Evolutionary conservation across 1,139 yeast genomes (phyloP).

Genomic region (Scheffersomyces insectosa): DNA sequence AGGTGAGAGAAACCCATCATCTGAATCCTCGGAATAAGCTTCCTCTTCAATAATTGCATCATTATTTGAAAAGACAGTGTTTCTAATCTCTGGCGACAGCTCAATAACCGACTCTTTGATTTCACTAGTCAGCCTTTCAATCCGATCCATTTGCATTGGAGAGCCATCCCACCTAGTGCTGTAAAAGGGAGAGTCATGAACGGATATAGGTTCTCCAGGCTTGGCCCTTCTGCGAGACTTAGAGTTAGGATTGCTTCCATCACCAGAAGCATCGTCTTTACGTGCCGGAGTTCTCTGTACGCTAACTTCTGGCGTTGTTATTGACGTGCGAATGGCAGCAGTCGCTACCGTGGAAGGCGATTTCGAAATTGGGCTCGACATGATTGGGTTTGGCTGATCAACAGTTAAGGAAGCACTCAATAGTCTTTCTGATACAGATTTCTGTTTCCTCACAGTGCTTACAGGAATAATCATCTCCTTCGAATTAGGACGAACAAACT

Average conservation of each 20-base stretch:
- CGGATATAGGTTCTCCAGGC: constrained; percentile 40
- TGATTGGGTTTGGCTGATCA: neutral
- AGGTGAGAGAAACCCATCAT: no score
- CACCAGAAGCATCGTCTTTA: no score
- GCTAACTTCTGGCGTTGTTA: constrained; percentile 1
- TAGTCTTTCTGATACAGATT: neutral
- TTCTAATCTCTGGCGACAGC: no score
- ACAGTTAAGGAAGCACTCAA: neutral
- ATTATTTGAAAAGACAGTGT: no score
- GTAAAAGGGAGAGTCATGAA: constrained; percentile 35
- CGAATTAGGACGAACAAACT: constrained; percentile 4
- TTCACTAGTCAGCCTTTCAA: no score
- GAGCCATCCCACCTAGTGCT: constrained; percentile 24
- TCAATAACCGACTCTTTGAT: no score
- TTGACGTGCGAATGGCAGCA: no score
- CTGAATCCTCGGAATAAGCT: no score
- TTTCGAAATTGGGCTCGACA: neutral
- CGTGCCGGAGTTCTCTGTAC: no score
- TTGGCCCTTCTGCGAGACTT: constrained; percentile 12
- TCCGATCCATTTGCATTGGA: constrained; percentile 11
- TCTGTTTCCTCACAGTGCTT: neutral
- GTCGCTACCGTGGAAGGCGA: neutral
- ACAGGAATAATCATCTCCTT: no score
- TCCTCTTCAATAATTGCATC: no score
- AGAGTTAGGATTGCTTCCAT: neutral